Evolutionary conservation across 176 grass and related monocot genomes (phyloP).

Genomic region (Avena insularis): DNA sequence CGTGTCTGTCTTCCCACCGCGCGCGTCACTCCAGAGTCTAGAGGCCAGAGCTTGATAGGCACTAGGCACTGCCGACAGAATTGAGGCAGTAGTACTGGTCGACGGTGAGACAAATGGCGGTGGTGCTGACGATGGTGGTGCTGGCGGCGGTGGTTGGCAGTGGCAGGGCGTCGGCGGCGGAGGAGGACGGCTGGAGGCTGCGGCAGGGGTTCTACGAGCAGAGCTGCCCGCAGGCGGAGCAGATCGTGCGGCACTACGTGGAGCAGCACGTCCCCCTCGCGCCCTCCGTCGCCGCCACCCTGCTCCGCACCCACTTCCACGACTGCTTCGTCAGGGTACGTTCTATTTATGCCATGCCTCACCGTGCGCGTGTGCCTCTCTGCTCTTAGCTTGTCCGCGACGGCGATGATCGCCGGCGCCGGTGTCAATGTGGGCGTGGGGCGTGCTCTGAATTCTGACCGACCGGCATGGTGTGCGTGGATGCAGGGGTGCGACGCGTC

Average conservation of each 20-base stretch:
- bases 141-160: conserved; percentile 24
- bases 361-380: neutral
- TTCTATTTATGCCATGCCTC: too few relatives aligned
- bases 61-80: neutral
- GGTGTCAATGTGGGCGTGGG: neutral
- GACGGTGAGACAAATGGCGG: neutral
- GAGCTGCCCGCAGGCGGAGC: conserved; percentile 80
- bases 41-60: neutral
- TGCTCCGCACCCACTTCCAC: conserved; percentile 95
- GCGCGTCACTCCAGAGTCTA: neutral
- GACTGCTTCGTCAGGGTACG: conserved; percentile 93
- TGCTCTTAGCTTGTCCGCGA: neutral
- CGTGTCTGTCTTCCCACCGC: neutral
- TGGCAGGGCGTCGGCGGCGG: conserved; percentile 33
- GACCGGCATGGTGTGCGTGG: neutral
- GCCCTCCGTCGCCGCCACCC: conserved; percentile 73
- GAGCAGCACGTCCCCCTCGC: conserved; percentile 63
- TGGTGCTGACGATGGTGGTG: neutral
- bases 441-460: neutral
- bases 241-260: conserved; percentile 68
- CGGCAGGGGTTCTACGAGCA: conserved; percentile 69
- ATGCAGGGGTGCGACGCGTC: conserved; percentile 90
- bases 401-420: neutral
- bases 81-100: neutral
- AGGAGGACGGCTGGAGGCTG: conserved; percentile 33